Percentiles rank a stretch among this genome's conserved stretches.
Evolutionary conservation across 495 filamentous ascomycete genomes (phyloP).

Genomic region (Rhizodiscina lignyota): DNA sequence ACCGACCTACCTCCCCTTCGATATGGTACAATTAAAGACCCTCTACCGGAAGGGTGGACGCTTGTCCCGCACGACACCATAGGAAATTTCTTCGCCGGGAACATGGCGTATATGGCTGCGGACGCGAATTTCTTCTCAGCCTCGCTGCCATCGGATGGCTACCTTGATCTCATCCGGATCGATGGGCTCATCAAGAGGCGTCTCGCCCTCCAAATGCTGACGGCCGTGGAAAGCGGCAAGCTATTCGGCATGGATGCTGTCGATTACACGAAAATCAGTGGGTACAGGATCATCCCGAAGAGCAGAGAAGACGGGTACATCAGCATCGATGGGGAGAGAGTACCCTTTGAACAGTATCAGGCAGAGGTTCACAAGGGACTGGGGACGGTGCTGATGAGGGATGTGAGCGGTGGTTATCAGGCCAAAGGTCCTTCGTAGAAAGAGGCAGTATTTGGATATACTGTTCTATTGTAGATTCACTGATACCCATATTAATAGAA

Average conservation of each 20-base stretch:
- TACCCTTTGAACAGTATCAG: slow-evolving; percentile 80
- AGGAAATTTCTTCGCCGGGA: slow-evolving; percentile 88
- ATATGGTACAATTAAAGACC: slow-evolving; percentile 64
- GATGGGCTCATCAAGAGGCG: slow-evolving; percentile 53
- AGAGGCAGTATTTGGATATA: too few species aligned
- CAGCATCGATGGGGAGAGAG: slow-evolving; percentile 80
- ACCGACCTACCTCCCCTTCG: slow-evolving; percentile 49
- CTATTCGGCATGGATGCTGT: slow-evolving; percentile 71
- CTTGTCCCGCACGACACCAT: slow-evolving; percentile 54
- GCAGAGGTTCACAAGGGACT: slow-evolving; percentile 74
- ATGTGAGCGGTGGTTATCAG: slow-evolving; percentile 54
- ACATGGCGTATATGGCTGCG: slow-evolving; percentile 85
- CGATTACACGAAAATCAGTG: slow-evolving; percentile 61
- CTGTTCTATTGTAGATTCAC: too few species aligned
- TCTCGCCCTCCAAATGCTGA: slow-evolving; percentile 47
- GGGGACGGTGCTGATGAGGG: slow-evolving; percentile 67
- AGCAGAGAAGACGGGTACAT: slow-evolving; percentile 56
- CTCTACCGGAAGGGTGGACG: slow-evolving; percentile 60
- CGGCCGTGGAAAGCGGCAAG: slow-evolving; percentile 47
- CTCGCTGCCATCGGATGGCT: slow-evolving; percentile 67
- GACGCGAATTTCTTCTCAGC: slow-evolving; percentile 80
- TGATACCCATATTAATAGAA: too few species aligned
- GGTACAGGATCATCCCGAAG: slow-evolving; percentile 68
- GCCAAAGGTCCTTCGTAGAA: slow-evolving; percentile 26
- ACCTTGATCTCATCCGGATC: slow-evolving; percentile 70